Base-by-base conservation (phyloP, 495 filamentous ascomycete genomes). In the Viridothelium virens region DNA sequence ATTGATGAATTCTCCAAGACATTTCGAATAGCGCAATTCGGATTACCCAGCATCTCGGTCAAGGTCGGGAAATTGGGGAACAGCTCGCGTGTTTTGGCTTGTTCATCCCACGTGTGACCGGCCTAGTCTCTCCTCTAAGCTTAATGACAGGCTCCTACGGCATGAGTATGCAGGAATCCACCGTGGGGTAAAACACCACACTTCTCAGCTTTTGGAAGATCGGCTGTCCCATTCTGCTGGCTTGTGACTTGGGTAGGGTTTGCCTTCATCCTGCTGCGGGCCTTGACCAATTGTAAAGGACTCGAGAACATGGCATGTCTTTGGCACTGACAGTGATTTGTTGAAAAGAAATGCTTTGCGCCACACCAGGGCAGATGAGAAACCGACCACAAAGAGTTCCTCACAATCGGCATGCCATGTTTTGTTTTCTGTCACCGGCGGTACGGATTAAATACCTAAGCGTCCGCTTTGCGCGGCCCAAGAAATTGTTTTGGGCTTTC, bases 191-290 rank as follows among this genome's bases (percentile, higher is more conserved):
- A 37, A 63, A 59, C 0, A 37, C 34, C n/a, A 46, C 67, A 31
- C 65, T 69, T 16, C 67, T 69, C 47, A 61, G 56, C 16, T 69
- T 69, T 36, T 69, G 67, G 67, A 56, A 63, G n/a, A 46, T 67
- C 18, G 65, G 65, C 36, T 41, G 67, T 12, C 67, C 67, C 14
- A 56, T 69, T 1, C 18, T 53, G 18, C 48, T 53, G 11, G 48
- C 48, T 16, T 53, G 48, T 53, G 48, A n/a, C n/a, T n/a, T n/a
- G 48, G 2, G 1, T 53, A 53, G 48, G 12, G 48, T 53, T 2
- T 53, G 48, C 48, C 11, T 53, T 18, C 18, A n/a, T 53, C 5
- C 1, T 53, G 48, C 48, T 53, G 18, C 2, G 48, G 48, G 48
- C 48, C 18, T 2, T 53, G 11, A 53, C 48, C 11, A 53, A 53